Evolutionary conservation across 176 grass and related monocot species (phyloP).

Genomic region (Neostapfia colusana): DNA sequence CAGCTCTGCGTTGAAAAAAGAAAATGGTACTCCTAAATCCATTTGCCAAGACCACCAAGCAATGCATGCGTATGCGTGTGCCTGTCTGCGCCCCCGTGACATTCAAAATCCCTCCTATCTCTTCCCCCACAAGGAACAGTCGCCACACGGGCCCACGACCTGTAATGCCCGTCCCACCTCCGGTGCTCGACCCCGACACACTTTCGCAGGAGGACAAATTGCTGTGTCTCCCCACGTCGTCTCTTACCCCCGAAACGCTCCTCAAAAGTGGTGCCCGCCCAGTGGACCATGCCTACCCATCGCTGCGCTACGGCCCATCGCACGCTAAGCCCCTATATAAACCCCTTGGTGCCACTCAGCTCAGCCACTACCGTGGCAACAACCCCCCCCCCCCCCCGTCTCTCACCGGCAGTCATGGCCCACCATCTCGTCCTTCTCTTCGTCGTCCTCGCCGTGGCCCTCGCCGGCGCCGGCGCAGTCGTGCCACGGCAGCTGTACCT

Average conservation of each 20-base stretch:
- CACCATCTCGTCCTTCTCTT: constrained; percentile 12
- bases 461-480: constrained; percentile 19
- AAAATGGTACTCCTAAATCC: too few relatives aligned
- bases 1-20: too few relatives aligned
- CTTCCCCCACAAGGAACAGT: too few relatives aligned
- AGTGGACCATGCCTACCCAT: neutral
- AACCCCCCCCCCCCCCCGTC: too few relatives aligned
- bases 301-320: neutral
- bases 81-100: too few relatives aligned
- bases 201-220: neutral
- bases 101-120: too few relatives aligned
- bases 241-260: neutral
- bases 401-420: constrained; percentile 34
- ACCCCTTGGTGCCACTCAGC: constrained; percentile 4
- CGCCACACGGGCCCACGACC: too few relatives aligned
- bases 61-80: too few relatives aligned
- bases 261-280: constrained; percentile 37
- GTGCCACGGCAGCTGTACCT: constrained; percentile 57
- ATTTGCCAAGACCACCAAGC: too few relatives aligned
- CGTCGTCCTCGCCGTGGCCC: constrained; percentile 20
- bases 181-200: too few relatives aligned
- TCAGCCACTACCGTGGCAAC: neutral
- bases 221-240: neutral
- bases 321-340: constrained; percentile 47
- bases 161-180: too few relatives aligned